Base-by-base conservation (phyloP, 768 basidiomycete species). In the Sarcodon aspratus region DNA sequence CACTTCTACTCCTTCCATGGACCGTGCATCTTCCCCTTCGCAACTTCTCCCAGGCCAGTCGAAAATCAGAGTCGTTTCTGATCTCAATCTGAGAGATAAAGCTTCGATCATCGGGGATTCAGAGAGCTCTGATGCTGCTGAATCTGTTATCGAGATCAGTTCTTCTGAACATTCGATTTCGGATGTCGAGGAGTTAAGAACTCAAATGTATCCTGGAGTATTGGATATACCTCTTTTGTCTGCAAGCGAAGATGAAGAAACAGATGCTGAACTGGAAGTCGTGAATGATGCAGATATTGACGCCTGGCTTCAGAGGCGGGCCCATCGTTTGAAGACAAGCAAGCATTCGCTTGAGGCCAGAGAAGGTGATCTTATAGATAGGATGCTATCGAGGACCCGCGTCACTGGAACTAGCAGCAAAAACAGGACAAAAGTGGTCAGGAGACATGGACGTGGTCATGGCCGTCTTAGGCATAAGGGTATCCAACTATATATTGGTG, bases 351-450 rank as follows among this genome's bases (percentile, higher is more conserved):
- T 11, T 21, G 57, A 52, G 33, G 50, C 62, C 55, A 48, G 69
- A 65, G 60, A 72, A 68, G 52, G 71, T 58, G 59, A 77, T 56
- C 59, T 83, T 46, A 82, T 87, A 44, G 80, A 86, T 54, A 78
- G 77, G 59, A 87, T 87, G 84, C 57, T 87, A 44, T 66, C 68
- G 11, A 68, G 73, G 44, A 71, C 72, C 2, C 62, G 3, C 44
- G 33, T 17, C 35, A 7, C 40, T 31, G 15, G 51, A 49, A 45
- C 44, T 44, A 12, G 46, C 44, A 27, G 52, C 27, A n/a, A 31
- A 48, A 18, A 44, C n/a, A 53, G 48, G 56, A 67, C 4, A 60
- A 62, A 12, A 49, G 54, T 36, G 40, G 54, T 46, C 38, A 45
- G 31, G 47, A 46, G 35, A 46, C 44, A 33, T 61, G 55, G 45